Conservation (phyloP, 768 basidiomycete genomes). For the Lactarius deliciosus region DNA sequence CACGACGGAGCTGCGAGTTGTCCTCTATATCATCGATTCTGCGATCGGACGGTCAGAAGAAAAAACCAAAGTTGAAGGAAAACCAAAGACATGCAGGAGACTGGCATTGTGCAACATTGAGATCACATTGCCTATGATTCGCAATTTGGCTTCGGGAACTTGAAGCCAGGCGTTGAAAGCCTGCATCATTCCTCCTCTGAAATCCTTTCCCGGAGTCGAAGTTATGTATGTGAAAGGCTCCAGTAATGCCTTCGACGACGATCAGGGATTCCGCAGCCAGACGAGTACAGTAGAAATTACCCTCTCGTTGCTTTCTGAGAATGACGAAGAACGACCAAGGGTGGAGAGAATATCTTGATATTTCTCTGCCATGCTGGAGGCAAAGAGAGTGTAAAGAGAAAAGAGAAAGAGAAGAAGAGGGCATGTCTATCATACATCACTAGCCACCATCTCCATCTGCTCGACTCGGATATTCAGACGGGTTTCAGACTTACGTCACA, state of each 20-base stretch:
- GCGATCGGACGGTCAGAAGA: not conserved
- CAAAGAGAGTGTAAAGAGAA: not conserved
- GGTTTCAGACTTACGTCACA: not conserved
- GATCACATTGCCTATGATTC: constrained; percentile 76
- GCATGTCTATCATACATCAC: not conserved
- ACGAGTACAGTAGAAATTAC: constrained; percentile 1
- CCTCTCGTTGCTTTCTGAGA: constrained; percentile 21
- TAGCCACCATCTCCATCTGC: not conserved
- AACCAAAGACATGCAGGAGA: constrained; percentile 61
- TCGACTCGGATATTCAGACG: not conserved
- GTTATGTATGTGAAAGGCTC: constrained; percentile 88
- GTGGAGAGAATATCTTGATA: constrained; percentile 23
- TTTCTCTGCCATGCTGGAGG: constrained; percentile 24
- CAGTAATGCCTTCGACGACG: constrained; percentile 49
- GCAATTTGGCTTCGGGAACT: constrained; percentile 71
- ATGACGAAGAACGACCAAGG: constrained; percentile 9
- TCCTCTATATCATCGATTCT: constrained; percentile 97
- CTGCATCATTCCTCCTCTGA: constrained; percentile 81
- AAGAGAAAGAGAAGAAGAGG: not conserved
- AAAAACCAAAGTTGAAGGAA: not conserved
- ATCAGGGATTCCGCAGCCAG: not conserved
- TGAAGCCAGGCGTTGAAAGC: constrained; percentile 93
- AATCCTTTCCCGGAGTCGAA: constrained; percentile 88
- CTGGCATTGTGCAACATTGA: constrained; percentile 95
- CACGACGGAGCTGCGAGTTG: constrained; percentile 81